A percentile compares a stretch with the other conserved stretches of the same genome.
Evolutionary conservation across 179 eudicot species (phyloP).

Genomic region (Silene vulgaris): DNA sequence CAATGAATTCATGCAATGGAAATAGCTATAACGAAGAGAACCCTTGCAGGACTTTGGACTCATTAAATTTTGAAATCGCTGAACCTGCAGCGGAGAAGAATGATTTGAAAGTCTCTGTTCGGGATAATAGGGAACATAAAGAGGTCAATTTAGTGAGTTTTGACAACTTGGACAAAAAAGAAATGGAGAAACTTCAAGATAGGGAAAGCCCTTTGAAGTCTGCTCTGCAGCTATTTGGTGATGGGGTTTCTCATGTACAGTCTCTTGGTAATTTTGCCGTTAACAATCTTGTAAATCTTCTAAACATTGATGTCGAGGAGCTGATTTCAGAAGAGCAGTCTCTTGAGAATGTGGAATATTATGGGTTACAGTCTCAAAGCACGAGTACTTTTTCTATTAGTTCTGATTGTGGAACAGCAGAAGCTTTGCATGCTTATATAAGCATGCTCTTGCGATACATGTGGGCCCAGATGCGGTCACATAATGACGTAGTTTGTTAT

Average conservation of each 20-base stretch:
- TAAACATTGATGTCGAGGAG: constrained; percentile 67
- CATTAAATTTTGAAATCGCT: constrained; percentile 50
- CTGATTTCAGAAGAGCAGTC: constrained; percentile 39
- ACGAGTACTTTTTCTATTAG: constrained; percentile 50
- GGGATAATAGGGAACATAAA: constrained; percentile 18
- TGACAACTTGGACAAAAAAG: constrained; percentile 27
- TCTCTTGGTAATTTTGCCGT: constrained; percentile 91
- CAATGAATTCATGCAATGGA: constrained; percentile 31
- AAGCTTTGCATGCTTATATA: constrained; percentile 27
- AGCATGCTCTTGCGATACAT: constrained; percentile 63
- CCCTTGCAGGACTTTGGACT: constrained; percentile 33
- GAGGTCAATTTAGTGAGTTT: constrained; percentile 38
- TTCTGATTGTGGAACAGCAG: constrained; percentile 67
- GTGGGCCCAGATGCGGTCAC: constrained; percentile 93
- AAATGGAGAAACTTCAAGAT: constrained; percentile 38
- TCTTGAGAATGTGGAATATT: constrained; percentile 39
- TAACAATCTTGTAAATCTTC: constrained; percentile 63
- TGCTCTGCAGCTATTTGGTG: constrained; percentile 83
- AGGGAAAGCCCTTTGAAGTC: constrained; percentile 69
- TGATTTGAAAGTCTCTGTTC: constrained; percentile 21
- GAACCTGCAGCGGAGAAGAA: constrained; percentile 33
- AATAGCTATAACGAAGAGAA: constrained; percentile 27
- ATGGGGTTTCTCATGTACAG: constrained; percentile 93
- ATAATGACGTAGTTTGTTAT: constrained; percentile 88
- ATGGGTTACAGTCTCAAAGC: constrained; percentile 42